Percentiles rank a stretch among this genome's conserved stretches.
Conservation (phyloP, 768 basidiomycete species). For the Russula sp. region DNA sequence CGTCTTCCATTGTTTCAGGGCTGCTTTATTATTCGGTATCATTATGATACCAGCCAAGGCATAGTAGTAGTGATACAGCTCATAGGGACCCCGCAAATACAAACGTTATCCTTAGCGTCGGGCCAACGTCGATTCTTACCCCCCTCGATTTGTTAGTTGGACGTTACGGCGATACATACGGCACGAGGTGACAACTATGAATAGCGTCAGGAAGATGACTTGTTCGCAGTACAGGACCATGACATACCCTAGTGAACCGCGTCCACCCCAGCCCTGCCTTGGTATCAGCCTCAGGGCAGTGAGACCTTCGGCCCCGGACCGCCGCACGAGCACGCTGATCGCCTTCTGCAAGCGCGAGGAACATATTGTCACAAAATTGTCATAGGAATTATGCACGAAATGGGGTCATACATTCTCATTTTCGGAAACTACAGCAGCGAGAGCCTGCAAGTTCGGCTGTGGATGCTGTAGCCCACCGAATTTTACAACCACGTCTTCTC, state of each 20-base stretch:
- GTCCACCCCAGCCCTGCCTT: constrained; percentile 75
- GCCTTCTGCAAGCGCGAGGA: constrained; percentile 40
- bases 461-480: constrained; percentile 58
- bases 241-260: constrained; percentile 70
- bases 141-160: background rate
- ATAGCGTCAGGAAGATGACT: background rate
- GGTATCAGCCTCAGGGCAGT: constrained; percentile 56
- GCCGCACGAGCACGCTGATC: constrained; percentile 50
- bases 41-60: too few species aligned
- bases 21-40: too few species aligned
- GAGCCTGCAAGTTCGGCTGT: constrained; percentile 50
- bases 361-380: background rate
- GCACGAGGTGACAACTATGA: constrained; percentile 18
- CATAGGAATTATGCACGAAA: background rate
- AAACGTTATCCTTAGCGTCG: background rate
- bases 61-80: constrained; percentile 3
- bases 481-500: constrained; percentile 63
- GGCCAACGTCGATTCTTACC: background rate
- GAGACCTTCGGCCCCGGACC: constrained; percentile 33
- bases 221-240: background rate
- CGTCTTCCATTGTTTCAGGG: too few species aligned
- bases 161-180: background rate
- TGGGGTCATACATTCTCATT: constrained; percentile 60
- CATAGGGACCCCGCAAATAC: background rate
- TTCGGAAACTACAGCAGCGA: constrained; percentile 65